These are phyloP conservation scores for Amylocarpus encephaloides DNA, from an alignment of 2,329 filamentous ascomycete genomes.

Conservation along the genomic window DNA sequence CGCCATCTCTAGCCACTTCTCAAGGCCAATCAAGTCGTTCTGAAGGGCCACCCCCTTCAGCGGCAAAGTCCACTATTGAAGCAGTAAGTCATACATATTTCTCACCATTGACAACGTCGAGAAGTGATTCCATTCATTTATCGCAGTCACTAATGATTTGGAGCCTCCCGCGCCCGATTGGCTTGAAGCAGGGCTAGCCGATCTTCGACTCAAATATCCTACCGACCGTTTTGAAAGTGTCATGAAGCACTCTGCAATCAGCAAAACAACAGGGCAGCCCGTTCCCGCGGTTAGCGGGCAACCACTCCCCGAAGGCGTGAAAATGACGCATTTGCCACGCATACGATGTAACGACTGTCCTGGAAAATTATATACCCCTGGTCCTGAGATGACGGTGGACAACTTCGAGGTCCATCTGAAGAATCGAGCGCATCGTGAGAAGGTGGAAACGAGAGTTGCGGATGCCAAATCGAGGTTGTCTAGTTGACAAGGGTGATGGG, in stretches of 20 bases:
- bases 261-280: conserved; percentile 61
- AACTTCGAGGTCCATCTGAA: conserved; percentile 92
- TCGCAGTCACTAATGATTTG: conserved; percentile 17
- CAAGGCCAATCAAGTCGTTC: conserved; percentile 58
- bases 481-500: no score
- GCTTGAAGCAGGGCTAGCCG: conserved; percentile 68
- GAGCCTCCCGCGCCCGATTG: conserved; percentile 83
- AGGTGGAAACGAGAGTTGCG: conserved; percentile 44
- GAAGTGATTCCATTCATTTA: no score
- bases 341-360: conserved; percentile 91
- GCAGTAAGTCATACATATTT: conserved; percentile 5
- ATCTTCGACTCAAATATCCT: conserved; percentile 64
- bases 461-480: not conserved
- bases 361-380: conserved; percentile 87
- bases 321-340: conserved; percentile 78
- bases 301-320: conserved; percentile 55
- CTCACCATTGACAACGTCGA: not conserved
- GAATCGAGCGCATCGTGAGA: conserved; percentile 73
- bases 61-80: not conserved
- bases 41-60: conserved; percentile 55
- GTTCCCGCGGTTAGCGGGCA: conserved; percentile 47
- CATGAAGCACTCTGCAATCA: conserved; percentile 85
- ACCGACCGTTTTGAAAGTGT: conserved; percentile 79
- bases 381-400: conserved; percentile 73
- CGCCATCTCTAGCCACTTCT: conserved; percentile 27